Conservation (phyloP, 1,139 yeast genomes). For the Spathaspora sp. region DNA sequence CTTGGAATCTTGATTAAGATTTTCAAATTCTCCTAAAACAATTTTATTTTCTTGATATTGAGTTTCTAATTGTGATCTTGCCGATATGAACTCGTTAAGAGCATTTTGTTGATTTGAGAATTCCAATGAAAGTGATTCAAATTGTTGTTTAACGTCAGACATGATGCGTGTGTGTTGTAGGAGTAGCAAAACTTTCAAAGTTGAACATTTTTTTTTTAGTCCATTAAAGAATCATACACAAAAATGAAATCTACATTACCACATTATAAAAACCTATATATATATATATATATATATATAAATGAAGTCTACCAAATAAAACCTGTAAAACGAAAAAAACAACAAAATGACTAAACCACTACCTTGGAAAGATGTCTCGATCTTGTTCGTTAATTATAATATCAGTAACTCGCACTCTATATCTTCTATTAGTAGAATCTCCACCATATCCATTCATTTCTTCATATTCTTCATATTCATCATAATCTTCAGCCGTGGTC, state of each 20-base stretch:
- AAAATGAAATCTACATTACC: neutral
- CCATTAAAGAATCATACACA: neutral
- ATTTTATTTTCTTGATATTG: constrained; percentile 89
- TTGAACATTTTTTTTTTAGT: constrained; percentile 1
- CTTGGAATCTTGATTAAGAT: constrained; percentile 59
- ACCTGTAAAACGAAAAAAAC: constrained; percentile 2
- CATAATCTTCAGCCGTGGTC: constrained; percentile 16
- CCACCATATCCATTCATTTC: constrained; percentile 25
- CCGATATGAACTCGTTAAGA: constrained; percentile 49
- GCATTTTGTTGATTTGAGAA: constrained; percentile 36
- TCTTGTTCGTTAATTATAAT: constrained; percentile 46
- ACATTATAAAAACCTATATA: neutral
- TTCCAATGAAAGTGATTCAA: constrained; percentile 41
- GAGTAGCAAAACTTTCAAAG: neutral
- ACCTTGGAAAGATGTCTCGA: constrained; percentile 24
- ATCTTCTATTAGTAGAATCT: constrained; percentile 26
- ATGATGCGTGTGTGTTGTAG: constrained; percentile 14
- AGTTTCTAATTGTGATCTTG: constrained; percentile 72
- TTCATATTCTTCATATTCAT: constrained; percentile 23
- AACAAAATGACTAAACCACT: constrained; percentile 4
- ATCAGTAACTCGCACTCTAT: constrained; percentile 54
- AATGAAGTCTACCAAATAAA: neutral
- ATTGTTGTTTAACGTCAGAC: constrained; percentile 31
- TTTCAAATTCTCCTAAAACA: constrained; percentile 77
- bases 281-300: neutral